phyloP scores from a whole-genome alignment of 768 basidiomycete species.

The Lanmaoa rubissima region DNA sequence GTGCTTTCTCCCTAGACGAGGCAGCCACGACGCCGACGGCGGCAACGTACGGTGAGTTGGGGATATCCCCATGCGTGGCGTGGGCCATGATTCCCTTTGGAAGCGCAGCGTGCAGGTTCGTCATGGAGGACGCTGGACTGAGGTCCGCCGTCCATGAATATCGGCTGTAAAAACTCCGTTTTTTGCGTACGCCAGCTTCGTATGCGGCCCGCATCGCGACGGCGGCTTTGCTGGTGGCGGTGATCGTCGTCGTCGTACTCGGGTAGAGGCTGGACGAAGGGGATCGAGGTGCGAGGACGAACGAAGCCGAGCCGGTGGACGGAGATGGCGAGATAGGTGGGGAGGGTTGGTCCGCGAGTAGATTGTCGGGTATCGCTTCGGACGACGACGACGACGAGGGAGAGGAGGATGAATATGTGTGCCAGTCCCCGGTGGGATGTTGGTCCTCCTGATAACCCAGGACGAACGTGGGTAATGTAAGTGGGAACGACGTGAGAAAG shows the following conservation, averaged over 20 bases:
- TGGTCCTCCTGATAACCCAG: constrained; percentile 27
- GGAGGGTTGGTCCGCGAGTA: constrained; percentile 21
- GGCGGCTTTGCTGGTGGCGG: constrained; percentile 21
- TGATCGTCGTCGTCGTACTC: constrained; percentile 1
- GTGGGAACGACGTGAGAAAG: constrained; percentile 53
- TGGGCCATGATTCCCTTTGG: constrained; percentile 21
- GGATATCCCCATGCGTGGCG: constrained; percentile 7
- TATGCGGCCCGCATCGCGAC: constrained; percentile 33
- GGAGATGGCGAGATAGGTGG: constrained; percentile 30
- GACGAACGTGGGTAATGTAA: constrained; percentile 51
- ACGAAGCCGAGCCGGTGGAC: constrained; percentile 27
- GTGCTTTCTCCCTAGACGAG: background rate
- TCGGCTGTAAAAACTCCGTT: constrained; percentile 31
- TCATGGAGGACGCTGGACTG: constrained; percentile 23
- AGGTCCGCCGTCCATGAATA: constrained; percentile 30
- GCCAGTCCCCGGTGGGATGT: constrained; percentile 24
- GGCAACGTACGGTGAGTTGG: background rate
- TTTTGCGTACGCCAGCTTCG: constrained; percentile 32
- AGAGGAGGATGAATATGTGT: constrained; percentile 28
- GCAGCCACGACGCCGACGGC: constrained; percentile 3
- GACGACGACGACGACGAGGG: constrained; percentile 31
- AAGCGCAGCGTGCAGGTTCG: constrained; percentile 12
- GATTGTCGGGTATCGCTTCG: constrained; percentile 25
- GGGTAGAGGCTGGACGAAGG: constrained; percentile 32
- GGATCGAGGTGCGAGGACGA: constrained; percentile 25